A percentile compares a stretch with the other conserved stretches of the same genome.
Evolutionary conservation across 1,139 yeast genomes (phyloP).

Genomic region (Yamadazyma sp.): DNA sequence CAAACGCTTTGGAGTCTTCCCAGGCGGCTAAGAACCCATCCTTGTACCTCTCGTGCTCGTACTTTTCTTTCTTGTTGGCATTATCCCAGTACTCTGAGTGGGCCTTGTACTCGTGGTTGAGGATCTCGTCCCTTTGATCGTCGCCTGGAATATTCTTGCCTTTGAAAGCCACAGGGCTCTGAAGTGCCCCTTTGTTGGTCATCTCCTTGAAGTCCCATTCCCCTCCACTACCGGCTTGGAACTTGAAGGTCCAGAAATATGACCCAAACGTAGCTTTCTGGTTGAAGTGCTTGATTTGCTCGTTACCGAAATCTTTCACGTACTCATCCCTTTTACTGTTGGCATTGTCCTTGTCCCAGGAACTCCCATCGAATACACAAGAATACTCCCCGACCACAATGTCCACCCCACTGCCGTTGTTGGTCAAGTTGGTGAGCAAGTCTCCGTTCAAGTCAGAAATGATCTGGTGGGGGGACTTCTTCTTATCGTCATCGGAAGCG

Average conservation of each 20-base stretch:
- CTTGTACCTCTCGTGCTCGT: conserved; percentile 77
- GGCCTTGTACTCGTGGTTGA: conserved; percentile 36
- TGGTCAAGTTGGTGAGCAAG: conserved; percentile 51
- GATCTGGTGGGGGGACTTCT: conserved; percentile 63
- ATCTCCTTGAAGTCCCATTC: conserved; percentile 92
- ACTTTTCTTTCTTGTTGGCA: conserved; percentile 56
- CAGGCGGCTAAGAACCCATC: conserved; percentile 79
- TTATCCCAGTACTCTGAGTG: conserved; percentile 72
- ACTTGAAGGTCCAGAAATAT: conserved; percentile 90
- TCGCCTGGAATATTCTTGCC: conserved; percentile 35
- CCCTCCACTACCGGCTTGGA: conserved; percentile 87
- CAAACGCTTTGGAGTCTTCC: conserved; percentile 68
- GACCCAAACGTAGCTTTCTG: conserved; percentile 64
- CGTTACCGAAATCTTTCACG: conserved; percentile 39
- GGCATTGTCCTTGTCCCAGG: conserved; percentile 63
- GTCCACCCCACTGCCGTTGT: conserved; percentile 57
- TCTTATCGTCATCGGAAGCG: conserved; percentile 72
- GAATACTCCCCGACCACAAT: conserved; percentile 87
- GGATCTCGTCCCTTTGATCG: conserved; percentile 40
- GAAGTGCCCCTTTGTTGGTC: conserved; percentile 64
- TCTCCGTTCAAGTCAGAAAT: conserved; percentile 56
- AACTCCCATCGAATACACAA: conserved; percentile 73
- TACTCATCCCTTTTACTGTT: conserved; percentile 41
- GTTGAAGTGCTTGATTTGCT: conserved; percentile 43
- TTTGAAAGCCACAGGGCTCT: conserved; percentile 21